Conservation (phyloP, 352 stramenopile species). For the Plasmopara muralis region DNA sequence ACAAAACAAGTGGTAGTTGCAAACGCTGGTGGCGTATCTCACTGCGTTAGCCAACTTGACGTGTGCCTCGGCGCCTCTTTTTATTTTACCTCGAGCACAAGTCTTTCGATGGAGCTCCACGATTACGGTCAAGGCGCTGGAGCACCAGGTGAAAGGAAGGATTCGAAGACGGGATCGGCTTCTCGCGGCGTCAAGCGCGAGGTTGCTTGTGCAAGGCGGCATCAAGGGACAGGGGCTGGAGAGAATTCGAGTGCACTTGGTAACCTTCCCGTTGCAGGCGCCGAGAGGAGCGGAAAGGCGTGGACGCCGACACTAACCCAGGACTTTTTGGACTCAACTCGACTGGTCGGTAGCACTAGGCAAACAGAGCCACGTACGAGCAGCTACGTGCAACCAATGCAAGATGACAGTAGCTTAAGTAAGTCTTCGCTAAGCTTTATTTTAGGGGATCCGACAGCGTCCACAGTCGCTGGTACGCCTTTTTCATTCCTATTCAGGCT, state of each 20-base stretch:
- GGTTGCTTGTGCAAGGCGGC: background rate
- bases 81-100: too few relatives aligned
- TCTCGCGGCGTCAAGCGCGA: constrained; percentile 10
- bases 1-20: too few relatives aligned
- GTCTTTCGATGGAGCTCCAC: too few relatives aligned
- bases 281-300: constrained; percentile 7
- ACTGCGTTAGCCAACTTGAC: too few relatives aligned
- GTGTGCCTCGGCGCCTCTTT: too few relatives aligned
- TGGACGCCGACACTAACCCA: background rate
- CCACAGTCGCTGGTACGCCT: constrained; percentile 17
- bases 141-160: too few relatives aligned
- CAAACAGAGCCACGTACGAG: constrained; percentile 21
- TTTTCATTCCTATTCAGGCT: constrained; percentile 9
- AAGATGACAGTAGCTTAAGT: constrained; percentile 24
- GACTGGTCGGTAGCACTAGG: constrained; percentile 16
- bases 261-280: constrained; percentile 28
- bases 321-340: constrained; percentile 1
- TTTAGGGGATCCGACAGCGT: constrained; percentile 40
- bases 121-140: too few relatives aligned
- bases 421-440: constrained; percentile 77
- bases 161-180: background rate
- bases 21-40: too few relatives aligned
- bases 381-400: constrained; percentile 10
- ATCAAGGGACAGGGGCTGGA: constrained; percentile 12
- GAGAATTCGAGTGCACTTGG: constrained; percentile 38